These are phyloP conservation scores for Tubosaeta sp. DNA, from an alignment of 768 basidiomycete species.

Conservation along the genomic window DNA sequence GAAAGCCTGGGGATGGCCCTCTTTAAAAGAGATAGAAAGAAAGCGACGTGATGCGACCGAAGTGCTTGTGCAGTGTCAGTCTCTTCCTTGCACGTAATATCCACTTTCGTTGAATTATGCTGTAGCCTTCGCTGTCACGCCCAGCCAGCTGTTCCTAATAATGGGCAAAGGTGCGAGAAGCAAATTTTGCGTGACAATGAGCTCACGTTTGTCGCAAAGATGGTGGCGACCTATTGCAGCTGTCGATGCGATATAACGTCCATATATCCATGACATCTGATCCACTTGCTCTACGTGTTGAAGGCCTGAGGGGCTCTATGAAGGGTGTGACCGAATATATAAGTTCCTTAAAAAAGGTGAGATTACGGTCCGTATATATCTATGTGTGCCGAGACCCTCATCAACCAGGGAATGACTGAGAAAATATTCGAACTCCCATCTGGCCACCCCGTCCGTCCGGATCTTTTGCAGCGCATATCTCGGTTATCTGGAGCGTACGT, in stretches of 20 bases:
- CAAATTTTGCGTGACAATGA: not conserved
- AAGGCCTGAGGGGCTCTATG: conserved; percentile 53
- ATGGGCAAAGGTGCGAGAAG: conserved; percentile 58
- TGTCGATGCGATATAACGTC: conserved; percentile 58
- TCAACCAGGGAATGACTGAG: conserved; percentile 24
- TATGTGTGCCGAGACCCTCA: not conserved
- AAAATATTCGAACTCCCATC: conserved; percentile 43
- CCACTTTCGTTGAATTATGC: conserved; percentile 1
- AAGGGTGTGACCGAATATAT: conserved; percentile 47
- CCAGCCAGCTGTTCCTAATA: conserved; percentile 62
- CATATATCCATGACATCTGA: conserved; percentile 53
- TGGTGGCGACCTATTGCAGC: conserved; percentile 53
- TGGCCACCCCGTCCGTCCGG: conserved; percentile 36
- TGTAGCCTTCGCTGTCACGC: conserved; percentile 53
- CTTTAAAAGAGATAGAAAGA: conserved; percentile 49
- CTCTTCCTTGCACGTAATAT: not conserved
- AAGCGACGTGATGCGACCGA: conserved; percentile 48
- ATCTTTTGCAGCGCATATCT: conserved; percentile 62
- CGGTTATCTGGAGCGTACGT: conserved; percentile 61
- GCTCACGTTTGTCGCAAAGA: conserved; percentile 38
- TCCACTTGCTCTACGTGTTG: conserved; percentile 56
- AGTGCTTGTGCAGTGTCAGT: conserved; percentile 43
- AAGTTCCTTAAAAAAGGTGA: conserved; percentile 45
- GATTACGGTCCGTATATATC: not conserved
- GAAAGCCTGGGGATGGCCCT: conserved; percentile 66